Conservation (phyloP, 441 rosid species). For the Gossypium gossypioides region DNA sequence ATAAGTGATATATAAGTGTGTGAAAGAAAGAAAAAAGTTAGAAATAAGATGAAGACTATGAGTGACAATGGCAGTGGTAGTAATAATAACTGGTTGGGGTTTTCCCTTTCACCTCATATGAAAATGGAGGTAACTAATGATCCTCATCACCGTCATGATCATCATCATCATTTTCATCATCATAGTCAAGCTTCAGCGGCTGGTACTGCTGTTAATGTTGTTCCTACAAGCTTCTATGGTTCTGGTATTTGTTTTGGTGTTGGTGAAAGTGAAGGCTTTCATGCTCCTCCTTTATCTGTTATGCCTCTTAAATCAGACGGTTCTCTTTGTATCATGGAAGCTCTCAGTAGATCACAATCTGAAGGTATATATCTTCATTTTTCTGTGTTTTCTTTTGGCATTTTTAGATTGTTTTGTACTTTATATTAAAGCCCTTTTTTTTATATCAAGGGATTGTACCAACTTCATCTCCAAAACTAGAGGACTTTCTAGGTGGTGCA, state of each 20-base stretch:
- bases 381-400: neutral
- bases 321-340: slow-evolving; percentile 65
- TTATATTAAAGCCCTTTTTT: neutral
- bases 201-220: slow-evolving; percentile 15
- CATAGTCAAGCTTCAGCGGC: slow-evolving; percentile 21
- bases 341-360: slow-evolving; percentile 52
- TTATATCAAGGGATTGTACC: slow-evolving; percentile 30
- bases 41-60: slow-evolving; percentile 38
- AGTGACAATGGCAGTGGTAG: slow-evolving; percentile 21
- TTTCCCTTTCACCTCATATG: slow-evolving; percentile 65
- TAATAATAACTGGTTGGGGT: slow-evolving; percentile 49
- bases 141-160: slow-evolving; percentile 25
- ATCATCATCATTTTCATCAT: slow-evolving; percentile 20
- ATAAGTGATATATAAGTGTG: neutral
- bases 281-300: slow-evolving; percentile 45
- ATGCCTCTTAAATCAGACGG: slow-evolving; percentile 83
- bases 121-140: slow-evolving; percentile 46
- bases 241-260: slow-evolving; percentile 34
- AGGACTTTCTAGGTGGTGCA: slow-evolving; percentile 65
- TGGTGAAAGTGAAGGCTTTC: slow-evolving; percentile 36
- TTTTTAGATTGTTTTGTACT: neutral
- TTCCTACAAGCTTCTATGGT: slow-evolving; percentile 37
- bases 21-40: neutral
- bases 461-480: slow-evolving; percentile 55
- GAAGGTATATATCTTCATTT: slow-evolving; percentile 27